phyloP scores from a whole-genome alignment of 495 filamentous ascomycete species.

The Penicillium fimorum region DNA sequence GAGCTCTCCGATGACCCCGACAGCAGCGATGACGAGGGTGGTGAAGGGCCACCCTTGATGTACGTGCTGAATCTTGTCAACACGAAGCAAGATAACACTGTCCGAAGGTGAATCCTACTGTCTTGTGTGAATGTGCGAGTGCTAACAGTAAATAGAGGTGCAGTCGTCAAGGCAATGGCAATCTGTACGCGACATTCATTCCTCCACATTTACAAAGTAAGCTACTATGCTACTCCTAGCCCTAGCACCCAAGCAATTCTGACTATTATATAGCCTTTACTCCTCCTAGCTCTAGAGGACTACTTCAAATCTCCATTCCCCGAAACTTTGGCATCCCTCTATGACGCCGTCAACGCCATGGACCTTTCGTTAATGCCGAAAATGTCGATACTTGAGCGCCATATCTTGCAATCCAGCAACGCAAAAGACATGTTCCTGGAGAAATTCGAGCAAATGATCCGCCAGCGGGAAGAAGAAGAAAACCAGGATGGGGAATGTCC shows the following conservation, averaged over 20 bases:
- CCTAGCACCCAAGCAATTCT: conserved; percentile 9
- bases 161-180: conserved; percentile 98
- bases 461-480: conserved; percentile 58
- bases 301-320: conserved; percentile 92
- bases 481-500: conserved; percentile 32
- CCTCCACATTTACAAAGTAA: conserved; percentile 95
- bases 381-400: conserved; percentile 76
- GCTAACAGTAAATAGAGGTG: conserved; percentile 58
- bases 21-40: conserved; percentile 59
- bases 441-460: conserved; percentile 94
- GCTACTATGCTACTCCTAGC: conserved; percentile 31
- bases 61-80: conserved; percentile 98
- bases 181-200: conserved; percentile 99
- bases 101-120: conserved; percentile 60
- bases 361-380: conserved; percentile 92
- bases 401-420: conserved; percentile 85
- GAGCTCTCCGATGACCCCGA: conserved; percentile 47
- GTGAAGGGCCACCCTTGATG: conserved; percentile 83
- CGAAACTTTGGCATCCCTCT: conserved; percentile 86
- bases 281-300: conserved; percentile 92
- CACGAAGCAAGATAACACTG: conserved; percentile 91
- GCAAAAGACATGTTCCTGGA: conserved; percentile 96
- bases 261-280: conserved; percentile 63
- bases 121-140: neutral
- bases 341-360: conserved; percentile 93